Evolutionary conservation across 2,329 filamentous ascomycete genomes (phyloP).

Genomic region (Orbilia javanica): DNA sequence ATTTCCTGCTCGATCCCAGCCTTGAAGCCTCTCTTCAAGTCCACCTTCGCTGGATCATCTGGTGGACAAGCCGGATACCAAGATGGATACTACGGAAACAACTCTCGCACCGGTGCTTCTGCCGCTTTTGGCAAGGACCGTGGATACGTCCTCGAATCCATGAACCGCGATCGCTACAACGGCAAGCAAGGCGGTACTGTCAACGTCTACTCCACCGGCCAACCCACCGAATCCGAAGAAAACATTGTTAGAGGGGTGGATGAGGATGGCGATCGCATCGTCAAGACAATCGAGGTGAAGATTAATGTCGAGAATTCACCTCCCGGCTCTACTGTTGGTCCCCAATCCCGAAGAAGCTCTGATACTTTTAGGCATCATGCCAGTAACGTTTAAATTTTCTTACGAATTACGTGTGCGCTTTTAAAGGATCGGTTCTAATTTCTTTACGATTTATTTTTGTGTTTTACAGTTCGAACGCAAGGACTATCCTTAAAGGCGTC

Average conservation of each 20-base stretch:
- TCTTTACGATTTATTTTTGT: constrained; percentile 49
- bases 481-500: constrained; percentile 50
- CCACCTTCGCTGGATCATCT: constrained; percentile 52
- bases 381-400: constrained; percentile 53
- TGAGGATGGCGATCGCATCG: constrained; percentile 57
- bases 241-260: constrained; percentile 59
- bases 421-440: constrained; percentile 53
- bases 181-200: constrained; percentile 54
- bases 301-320: constrained; percentile 60
- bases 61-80: constrained; percentile 53
- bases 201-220: constrained; percentile 57
- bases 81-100: constrained; percentile 48
- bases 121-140: constrained; percentile 55
- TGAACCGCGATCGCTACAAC: constrained; percentile 58
- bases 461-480: constrained; percentile 54
- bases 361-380: constrained; percentile 48
- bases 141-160: constrained; percentile 56
- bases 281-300: constrained; percentile 61
- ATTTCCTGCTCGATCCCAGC: constrained; percentile 67
- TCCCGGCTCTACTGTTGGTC: constrained; percentile 58
- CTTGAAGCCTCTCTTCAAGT: constrained; percentile 65
- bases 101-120: constrained; percentile 52
- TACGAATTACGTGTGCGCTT: constrained; percentile 17
- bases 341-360: constrained; percentile 58
- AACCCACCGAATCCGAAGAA: constrained; percentile 59